Evolutionary conservation across 495 filamentous ascomycete species (phyloP).

Genomic region (Penicillium canescens): DNA sequence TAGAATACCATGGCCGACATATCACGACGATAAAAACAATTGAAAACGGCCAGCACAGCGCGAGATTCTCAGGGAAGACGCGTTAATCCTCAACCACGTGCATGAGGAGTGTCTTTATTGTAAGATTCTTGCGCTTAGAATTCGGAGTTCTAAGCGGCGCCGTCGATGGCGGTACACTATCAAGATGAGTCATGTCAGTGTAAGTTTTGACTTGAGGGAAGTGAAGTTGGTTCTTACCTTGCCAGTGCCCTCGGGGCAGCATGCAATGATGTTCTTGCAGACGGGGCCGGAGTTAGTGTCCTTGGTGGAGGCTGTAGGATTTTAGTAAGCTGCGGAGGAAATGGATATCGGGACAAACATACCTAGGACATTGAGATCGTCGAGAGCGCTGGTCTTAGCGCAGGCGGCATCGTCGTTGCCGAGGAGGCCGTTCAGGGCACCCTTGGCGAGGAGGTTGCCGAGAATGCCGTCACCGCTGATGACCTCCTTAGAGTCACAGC

Average conservation of each 20-base stretch:
- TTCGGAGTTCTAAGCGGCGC: too few relatives aligned
- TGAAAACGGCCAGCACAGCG: too few relatives aligned
- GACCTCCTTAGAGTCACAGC: slow-evolving; percentile 5
- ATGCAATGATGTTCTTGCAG: slow-evolving; percentile 6
- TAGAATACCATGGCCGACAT: too few relatives aligned
- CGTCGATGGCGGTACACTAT: too few relatives aligned
- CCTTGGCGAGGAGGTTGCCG: slow-evolving; percentile 4
- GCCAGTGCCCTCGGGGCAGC: neutral
- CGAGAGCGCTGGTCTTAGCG: neutral
- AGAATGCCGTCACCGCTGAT: slow-evolving; percentile 1
- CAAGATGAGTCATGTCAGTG: too few relatives aligned
- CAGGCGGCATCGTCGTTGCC: slow-evolving; percentile 7
- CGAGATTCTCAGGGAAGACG: too few relatives aligned
- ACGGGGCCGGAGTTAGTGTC: neutral
- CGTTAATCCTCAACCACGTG: too few relatives aligned
- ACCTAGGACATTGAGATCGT: slow-evolving; percentile 5
- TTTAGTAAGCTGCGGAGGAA: neutral
- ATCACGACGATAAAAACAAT: too few relatives aligned
- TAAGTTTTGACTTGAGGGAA: too few relatives aligned
- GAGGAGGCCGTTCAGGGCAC: slow-evolving; percentile 6
- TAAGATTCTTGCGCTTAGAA: too few relatives aligned
- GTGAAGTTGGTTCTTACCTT: neutral
- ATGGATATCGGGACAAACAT: neutral
- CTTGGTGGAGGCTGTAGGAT: neutral
- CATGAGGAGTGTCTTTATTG: too few relatives aligned